A percentile compares a stretch with the other conserved stretches of the same genome.
Conservation (phyloP, 2,329 filamentous ascomycete species). For the Zelopaecilomyces penicillatus region DNA sequence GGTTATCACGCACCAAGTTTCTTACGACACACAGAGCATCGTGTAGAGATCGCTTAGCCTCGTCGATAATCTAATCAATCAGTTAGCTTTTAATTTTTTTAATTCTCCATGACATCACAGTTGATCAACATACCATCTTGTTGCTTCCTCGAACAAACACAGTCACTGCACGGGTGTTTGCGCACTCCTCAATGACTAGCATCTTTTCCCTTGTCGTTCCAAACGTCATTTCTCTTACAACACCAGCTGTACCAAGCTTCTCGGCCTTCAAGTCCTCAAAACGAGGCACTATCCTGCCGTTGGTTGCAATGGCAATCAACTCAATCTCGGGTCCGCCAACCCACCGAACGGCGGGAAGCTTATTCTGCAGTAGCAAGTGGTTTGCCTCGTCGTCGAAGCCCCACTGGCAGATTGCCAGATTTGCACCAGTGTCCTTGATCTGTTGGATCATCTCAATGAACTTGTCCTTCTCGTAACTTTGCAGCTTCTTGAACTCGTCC, state of each 20-base stretch:
- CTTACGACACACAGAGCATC: slow-evolving; percentile 96
- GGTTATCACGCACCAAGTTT: slow-evolving; percentile 91
- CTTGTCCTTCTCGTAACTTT: slow-evolving; percentile 91
- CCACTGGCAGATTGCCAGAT: slow-evolving; percentile 98
- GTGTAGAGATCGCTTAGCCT: slow-evolving; percentile 94
- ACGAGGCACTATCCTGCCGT: slow-evolving; percentile 91
- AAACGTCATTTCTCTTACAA: slow-evolving; percentile 92
- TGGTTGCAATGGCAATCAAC: slow-evolving; percentile 95
- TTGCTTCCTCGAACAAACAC: slow-evolving; percentile 96
- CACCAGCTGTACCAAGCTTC: slow-evolving; percentile 83
- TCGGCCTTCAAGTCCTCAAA: slow-evolving; percentile 89
- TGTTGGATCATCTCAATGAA: slow-evolving; percentile 98
- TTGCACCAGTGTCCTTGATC: slow-evolving; percentile 95
- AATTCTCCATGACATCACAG: not conserved
- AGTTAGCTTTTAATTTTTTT: slow-evolving; percentile 12
- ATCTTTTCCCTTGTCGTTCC: slow-evolving; percentile 98
- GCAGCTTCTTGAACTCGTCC: slow-evolving; percentile 96
- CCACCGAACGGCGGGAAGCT: slow-evolving; percentile 93
- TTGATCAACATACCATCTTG: slow-evolving; percentile 71
- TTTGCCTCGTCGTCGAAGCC: slow-evolving; percentile 99
- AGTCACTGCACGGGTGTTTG: slow-evolving; percentile 93
- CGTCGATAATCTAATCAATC: slow-evolving; percentile 76
- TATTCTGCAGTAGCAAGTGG: slow-evolving; percentile 91
- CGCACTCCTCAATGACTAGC: slow-evolving; percentile 98
- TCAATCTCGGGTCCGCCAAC: slow-evolving; percentile 98